Conservation (phyloP, 148 eudicot species). For the Dianthus caryophyllus region DNA sequence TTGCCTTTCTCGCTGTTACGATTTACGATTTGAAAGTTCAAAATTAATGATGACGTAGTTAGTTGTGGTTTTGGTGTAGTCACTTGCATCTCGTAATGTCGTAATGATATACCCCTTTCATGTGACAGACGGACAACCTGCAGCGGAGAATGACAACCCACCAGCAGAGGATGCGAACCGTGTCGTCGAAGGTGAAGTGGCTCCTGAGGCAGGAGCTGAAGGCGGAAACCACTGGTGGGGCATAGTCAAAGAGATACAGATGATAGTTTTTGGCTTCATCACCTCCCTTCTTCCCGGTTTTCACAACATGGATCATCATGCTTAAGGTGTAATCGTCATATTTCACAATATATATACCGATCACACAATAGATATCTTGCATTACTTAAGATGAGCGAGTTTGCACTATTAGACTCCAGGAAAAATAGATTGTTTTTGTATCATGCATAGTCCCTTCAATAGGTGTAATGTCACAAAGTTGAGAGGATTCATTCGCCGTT, state of each 20-base stretch:
- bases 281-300: constrained; percentile 98
- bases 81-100: too few relatives aligned
- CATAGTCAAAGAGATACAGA: constrained; percentile 86
- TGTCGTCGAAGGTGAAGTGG: constrained; percentile 32
- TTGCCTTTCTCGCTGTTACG: too few relatives aligned
- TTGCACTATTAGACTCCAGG: background rate
- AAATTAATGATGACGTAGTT: background rate
- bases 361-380: background rate
- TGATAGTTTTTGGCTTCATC: constrained; percentile 96
- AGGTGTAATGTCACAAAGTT: background rate
- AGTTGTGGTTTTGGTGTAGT: background rate
- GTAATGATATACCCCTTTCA: background rate
- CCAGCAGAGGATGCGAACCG: constrained; percentile 25
- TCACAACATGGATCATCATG: constrained; percentile 70
- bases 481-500: background rate
- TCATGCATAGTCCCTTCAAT: background rate
- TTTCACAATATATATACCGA: background rate
- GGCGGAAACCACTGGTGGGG: constrained; percentile 89
- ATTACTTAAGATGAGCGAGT: background rate
- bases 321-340: constrained; percentile 6
- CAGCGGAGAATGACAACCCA: constrained; percentile 50
- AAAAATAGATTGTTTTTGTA: background rate
- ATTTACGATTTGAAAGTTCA: background rate
- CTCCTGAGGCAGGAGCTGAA: constrained; percentile 44
- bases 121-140: constrained; percentile 56